Evolutionary conservation across 371 early-diverging fungal species (phyloP).

Genomic region (Mortierella sp.): DNA sequence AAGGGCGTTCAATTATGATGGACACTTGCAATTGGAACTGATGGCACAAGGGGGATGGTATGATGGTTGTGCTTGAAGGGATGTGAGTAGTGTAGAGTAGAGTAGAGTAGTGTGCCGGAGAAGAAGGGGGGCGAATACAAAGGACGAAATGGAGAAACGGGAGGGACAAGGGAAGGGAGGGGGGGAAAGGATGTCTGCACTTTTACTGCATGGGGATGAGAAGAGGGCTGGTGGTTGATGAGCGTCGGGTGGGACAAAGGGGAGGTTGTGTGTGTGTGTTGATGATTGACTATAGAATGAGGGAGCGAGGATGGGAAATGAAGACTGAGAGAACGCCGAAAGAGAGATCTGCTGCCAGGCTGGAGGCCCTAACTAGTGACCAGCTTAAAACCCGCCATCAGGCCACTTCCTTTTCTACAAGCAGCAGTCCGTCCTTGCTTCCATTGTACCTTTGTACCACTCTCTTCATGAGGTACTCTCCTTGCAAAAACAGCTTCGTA

Average conservation of each 20-base stretch:
- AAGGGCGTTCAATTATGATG: background rate
- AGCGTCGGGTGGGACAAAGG: background rate
- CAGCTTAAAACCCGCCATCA: too few species aligned
- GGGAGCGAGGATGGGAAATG: background rate
- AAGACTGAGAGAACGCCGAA: background rate
- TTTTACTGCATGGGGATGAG: background rate
- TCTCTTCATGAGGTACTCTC: too few species aligned
- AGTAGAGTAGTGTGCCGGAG: background rate
- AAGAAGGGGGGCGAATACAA: background rate
- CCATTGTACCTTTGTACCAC: too few species aligned
- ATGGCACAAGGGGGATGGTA: background rate
- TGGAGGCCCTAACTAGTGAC: too few species aligned
- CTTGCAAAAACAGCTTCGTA: too few species aligned
- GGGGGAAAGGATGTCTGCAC: background rate
- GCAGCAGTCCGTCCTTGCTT: too few species aligned
- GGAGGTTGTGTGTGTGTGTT: background rate
- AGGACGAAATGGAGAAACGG: background rate
- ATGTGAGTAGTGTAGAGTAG: too few species aligned
- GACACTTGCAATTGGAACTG: background rate
- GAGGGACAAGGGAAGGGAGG: background rate
- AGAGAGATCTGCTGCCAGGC: too few species aligned
- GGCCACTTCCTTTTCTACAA: too few species aligned
- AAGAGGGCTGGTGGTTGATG: background rate
- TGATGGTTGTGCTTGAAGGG: too few species aligned
- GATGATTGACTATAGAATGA: background rate